Conservation (phyloP, 129 eudicot genomes). For the Flaveria linearis region DNA sequence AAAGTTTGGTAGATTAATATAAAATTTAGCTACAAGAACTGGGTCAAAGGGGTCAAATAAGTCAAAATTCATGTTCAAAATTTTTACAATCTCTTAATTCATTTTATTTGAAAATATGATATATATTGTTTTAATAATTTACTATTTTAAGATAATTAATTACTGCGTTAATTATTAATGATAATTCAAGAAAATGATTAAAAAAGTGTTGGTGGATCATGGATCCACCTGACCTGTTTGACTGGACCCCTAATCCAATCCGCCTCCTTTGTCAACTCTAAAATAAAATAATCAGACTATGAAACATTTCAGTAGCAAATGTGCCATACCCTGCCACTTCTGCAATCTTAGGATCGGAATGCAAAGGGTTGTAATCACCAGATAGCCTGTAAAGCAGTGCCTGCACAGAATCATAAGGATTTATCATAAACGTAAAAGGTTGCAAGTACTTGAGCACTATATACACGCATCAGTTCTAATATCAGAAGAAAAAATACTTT, state of each 20-base stretch:
- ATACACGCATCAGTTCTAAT: not conserved
- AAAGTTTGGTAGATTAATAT: not conserved
- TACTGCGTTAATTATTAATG: not conserved
- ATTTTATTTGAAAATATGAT: not conserved
- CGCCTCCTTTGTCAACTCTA: not conserved
- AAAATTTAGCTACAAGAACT: not conserved
- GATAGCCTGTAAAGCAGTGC: slow-evolving; percentile 95
- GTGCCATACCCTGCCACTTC: slow-evolving; percentile 80
- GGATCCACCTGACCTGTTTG: not conserved
- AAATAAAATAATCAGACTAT: not conserved
- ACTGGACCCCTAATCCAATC: not conserved
- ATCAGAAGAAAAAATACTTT: slow-evolving; percentile 12
- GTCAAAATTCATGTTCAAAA: not conserved
- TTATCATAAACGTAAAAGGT: slow-evolving; percentile 13
- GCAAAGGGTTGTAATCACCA: slow-evolving; percentile 96
- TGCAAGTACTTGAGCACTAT: not conserved
- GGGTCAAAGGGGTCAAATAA: not conserved
- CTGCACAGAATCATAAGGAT: slow-evolving; percentile 42
- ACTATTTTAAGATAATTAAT: not conserved
- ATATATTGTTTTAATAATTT: not conserved
- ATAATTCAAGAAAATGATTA: not conserved
- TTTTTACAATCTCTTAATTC: not conserved
- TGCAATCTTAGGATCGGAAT: slow-evolving; percentile 85
- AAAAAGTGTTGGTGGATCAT: not conserved
- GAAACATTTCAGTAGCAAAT: slow-evolving; percentile 9